Conservation (phyloP, 129 eudicot species). For the Ambrosia artemisiifolia region DNA sequence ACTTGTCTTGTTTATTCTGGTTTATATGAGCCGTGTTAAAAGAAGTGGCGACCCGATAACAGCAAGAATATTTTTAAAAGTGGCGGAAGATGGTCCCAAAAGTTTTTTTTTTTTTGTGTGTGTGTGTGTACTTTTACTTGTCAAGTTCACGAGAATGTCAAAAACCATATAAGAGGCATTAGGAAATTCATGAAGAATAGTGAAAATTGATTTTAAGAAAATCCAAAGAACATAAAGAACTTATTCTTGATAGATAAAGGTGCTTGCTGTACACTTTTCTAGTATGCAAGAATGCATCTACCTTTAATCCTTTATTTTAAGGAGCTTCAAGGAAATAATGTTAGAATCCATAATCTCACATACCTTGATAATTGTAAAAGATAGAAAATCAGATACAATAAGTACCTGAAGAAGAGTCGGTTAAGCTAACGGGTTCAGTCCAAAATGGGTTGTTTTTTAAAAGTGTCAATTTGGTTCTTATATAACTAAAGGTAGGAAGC, state of each 20-base stretch:
- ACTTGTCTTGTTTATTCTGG: conserved; percentile 12
- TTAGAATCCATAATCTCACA: too few relatives aligned
- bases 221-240: conserved; percentile 25
- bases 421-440: too few relatives aligned
- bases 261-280: conserved; percentile 18
- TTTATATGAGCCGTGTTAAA: neutral
- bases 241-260: conserved; percentile 33
- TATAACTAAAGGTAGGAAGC: too few relatives aligned
- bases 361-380: too few relatives aligned
- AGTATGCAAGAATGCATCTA: neutral
- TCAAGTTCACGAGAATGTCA: conserved; percentile 5
- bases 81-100: conserved; percentile 20
- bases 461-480: too few relatives aligned
- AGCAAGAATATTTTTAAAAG: neutral
- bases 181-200: conserved; percentile 6
- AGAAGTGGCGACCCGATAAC: neutral
- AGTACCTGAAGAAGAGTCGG: too few relatives aligned
- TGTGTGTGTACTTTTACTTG: conserved; percentile 3
- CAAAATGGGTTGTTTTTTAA: too few relatives aligned
- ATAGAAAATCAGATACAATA: too few relatives aligned
- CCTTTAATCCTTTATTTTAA: too few relatives aligned
- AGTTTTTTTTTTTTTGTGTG: neutral
- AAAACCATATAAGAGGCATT: neutral
- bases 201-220: conserved; percentile 14
- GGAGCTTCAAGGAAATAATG: too few relatives aligned